phyloP scores from a whole-genome alignment of 2,329 filamentous ascomycete genomes.

The Aspergillus ruber region DNA sequence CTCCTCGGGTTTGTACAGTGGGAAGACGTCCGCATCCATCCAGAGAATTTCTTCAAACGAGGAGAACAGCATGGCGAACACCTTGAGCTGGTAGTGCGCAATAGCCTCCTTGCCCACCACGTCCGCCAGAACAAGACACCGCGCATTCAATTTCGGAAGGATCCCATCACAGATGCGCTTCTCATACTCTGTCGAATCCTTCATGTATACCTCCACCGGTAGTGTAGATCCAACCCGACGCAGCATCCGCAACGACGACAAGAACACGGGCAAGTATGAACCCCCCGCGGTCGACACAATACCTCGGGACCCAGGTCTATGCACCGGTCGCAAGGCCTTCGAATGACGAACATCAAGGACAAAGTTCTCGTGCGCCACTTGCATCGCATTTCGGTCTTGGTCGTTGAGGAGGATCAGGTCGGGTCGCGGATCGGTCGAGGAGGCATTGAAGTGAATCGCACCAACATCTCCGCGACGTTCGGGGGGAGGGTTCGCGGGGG shows the following conservation, averaged over 20 bases:
- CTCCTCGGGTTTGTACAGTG: conserved; percentile 37
- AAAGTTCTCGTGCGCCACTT: conserved; percentile 36
- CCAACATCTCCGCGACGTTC: conserved; percentile 16
- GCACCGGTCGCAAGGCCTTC: conserved; percentile 26
- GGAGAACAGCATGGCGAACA: conserved; percentile 51
- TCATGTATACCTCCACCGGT: conserved; percentile 43
- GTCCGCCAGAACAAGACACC: conserved; percentile 39
- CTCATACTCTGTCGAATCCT: conserved; percentile 35
- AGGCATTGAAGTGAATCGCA: conserved; percentile 25
- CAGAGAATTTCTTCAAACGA: conserved; percentile 54
- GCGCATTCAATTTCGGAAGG: conserved; percentile 36
- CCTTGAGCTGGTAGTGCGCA: conserved; percentile 49
- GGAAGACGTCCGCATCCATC: conserved; percentile 53
- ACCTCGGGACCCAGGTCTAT: conserved; percentile 37
- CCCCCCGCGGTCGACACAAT: conserved; percentile 48
- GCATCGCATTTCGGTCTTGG: conserved; percentile 28
- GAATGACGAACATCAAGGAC: conserved; percentile 27
- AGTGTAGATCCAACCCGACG: conserved; percentile 46
- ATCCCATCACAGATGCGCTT: conserved; percentile 34
- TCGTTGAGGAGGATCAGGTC: conserved; percentile 31
- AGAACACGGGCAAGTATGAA: conserved; percentile 44
- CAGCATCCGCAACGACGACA: conserved; percentile 48
- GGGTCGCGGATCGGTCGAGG: conserved; percentile 23
- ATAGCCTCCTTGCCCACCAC: conserved; percentile 35
- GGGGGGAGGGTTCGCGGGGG: conserved; percentile 25